Evolutionary conservation across 2,329 filamentous ascomycete species (phyloP).

Genomic region (Penicillium vulpinum): DNA sequence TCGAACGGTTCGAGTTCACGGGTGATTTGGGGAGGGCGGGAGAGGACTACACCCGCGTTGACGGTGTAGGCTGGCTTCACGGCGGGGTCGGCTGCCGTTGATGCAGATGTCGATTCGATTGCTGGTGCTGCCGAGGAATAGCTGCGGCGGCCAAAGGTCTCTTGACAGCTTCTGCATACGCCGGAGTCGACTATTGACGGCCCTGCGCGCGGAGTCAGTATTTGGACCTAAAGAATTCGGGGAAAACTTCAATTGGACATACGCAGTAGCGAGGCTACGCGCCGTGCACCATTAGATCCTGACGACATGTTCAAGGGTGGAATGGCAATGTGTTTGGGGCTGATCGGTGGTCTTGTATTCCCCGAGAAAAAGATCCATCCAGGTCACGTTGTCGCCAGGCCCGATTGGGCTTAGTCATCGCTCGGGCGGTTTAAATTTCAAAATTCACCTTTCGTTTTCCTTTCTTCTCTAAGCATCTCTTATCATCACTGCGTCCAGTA

Average conservation of each 20-base stretch:
- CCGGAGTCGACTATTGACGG: constrained; percentile 41
- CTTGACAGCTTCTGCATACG: constrained; percentile 48
- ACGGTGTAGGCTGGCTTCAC: constrained; percentile 47
- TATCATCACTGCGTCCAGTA: constrained; percentile 83
- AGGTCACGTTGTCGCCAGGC: constrained; percentile 38
- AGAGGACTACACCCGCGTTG: constrained; percentile 75
- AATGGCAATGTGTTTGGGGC: constrained; percentile 9
- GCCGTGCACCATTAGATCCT: constrained; percentile 44
- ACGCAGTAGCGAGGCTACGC: constrained; percentile 42
- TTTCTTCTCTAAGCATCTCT: constrained; percentile 70
- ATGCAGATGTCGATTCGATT: constrained; percentile 39
- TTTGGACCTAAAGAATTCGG: not conserved
- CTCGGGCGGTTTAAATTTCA: constrained; percentile 30
- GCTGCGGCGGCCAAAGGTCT: constrained; percentile 41
- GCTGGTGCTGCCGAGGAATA: constrained; percentile 42
- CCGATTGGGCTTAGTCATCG: constrained; percentile 22
- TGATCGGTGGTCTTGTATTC: constrained; percentile 20
- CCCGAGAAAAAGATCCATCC: constrained; percentile 41
- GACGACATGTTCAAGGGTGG: constrained; percentile 37
- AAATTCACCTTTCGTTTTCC: constrained; percentile 30
- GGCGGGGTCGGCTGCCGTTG: constrained; percentile 29
- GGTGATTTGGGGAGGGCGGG: constrained; percentile 83
- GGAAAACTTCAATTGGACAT: constrained; percentile 21
- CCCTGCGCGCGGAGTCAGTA: constrained; percentile 27
- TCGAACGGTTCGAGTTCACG: constrained; percentile 83